Evolutionary conservation across 495 filamentous ascomycete genomes (phyloP).

Genomic region (Lasiosphaeria miniovina): DNA sequence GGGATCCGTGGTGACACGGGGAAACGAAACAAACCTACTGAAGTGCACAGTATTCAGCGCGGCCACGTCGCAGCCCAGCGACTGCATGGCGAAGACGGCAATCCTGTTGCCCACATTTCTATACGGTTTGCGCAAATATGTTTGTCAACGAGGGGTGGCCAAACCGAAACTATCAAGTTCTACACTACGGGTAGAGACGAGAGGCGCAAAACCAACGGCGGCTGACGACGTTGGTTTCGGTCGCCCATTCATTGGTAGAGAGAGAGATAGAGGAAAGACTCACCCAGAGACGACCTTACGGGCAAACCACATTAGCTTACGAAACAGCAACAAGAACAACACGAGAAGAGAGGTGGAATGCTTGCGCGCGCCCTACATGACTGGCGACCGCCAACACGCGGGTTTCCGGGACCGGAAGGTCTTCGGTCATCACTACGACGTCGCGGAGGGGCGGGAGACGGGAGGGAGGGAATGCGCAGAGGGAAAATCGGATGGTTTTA

Average conservation of each 20-base stretch:
- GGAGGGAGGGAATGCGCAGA: background rate
- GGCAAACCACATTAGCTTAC: constrained; percentile 32
- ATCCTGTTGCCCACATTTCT: constrained; percentile 98
- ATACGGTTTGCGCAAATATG: constrained; percentile 13
- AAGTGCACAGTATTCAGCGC: constrained; percentile 95
- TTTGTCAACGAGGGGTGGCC: background rate
- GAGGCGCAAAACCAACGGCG: background rate
- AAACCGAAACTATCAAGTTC: background rate
- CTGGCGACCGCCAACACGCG: constrained; percentile 90
- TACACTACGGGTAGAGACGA: too few relatives aligned
- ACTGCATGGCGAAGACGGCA: constrained; percentile 87
- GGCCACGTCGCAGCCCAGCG: constrained; percentile 87
- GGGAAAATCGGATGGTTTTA: background rate
- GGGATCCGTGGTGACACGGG: background rate
- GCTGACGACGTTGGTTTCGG: background rate
- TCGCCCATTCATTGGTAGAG: background rate
- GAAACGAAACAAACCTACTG: constrained; percentile 50
- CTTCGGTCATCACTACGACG: constrained; percentile 33
- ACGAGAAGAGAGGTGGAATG: constrained; percentile 13
- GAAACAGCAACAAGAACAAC: constrained; percentile 15
- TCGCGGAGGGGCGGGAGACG: background rate
- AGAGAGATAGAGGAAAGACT: constrained; percentile 28
- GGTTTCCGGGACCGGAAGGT: constrained; percentile 72
- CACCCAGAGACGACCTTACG: constrained; percentile 75
- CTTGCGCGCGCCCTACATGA: constrained; percentile 69